Conservation (phyloP, 2,329 filamentous ascomycete species). For the Orbilia brochopaga region DNA sequence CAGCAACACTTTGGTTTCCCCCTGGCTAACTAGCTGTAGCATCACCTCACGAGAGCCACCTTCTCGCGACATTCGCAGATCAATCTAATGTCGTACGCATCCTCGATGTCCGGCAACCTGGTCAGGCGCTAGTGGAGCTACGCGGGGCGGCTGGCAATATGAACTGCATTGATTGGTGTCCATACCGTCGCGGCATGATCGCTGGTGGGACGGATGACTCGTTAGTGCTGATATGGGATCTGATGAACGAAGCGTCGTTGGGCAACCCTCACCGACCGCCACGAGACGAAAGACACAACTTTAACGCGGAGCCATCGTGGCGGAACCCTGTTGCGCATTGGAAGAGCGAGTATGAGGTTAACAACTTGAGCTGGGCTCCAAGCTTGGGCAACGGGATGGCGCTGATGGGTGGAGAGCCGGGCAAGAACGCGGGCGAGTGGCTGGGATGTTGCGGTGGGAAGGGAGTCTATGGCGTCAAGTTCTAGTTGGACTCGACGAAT, state of each 20-base stretch:
- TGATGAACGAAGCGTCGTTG: constrained; percentile 70
- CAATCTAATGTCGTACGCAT: constrained; percentile 93
- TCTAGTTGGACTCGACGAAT: constrained; percentile 43
- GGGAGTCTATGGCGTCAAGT: constrained; percentile 47
- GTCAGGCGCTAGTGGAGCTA: constrained; percentile 90
- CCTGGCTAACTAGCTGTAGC: constrained; percentile 60
- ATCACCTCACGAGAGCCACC: constrained; percentile 91
- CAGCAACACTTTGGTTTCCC: constrained; percentile 12
- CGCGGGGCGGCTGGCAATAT: constrained; percentile 83
- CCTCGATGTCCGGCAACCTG: constrained; percentile 92
- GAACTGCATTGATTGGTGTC: constrained; percentile 96
- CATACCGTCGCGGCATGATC: constrained; percentile 80
- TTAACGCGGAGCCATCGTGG: constrained; percentile 55
- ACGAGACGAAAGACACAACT: constrained; percentile 54
- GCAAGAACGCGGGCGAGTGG: constrained; percentile 48
- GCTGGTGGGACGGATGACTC: constrained; percentile 92
- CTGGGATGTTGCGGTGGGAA: constrained; percentile 44
- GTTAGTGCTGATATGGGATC: constrained; percentile 90
- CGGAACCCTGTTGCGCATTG: constrained; percentile 75
- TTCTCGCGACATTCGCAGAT: constrained; percentile 94
- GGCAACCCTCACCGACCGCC: constrained; percentile 57
- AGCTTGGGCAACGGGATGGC: constrained; percentile 64
- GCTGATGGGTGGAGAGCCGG: constrained; percentile 43
- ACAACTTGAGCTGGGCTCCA: constrained; percentile 83
- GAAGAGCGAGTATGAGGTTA: constrained; percentile 86